These are phyloP conservation scores for Phlyctochytrium bullatum DNA, from an alignment of 192 early-diverging fungal genomes.

Conservation along the genomic window DNA sequence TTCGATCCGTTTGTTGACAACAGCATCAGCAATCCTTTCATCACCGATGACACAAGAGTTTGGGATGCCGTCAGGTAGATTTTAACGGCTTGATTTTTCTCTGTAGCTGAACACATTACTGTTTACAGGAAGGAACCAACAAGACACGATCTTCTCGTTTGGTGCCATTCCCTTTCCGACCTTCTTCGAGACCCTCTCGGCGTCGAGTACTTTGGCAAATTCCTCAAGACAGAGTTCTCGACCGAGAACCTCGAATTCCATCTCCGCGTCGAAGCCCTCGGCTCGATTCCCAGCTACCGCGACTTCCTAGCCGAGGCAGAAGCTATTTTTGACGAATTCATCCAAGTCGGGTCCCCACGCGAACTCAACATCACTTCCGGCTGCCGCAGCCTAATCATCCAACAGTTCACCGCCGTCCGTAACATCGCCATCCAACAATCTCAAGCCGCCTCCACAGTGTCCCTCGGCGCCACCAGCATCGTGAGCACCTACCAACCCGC, in stretches of 20 bases:
- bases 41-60: constrained; percentile 28
- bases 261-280: constrained; percentile 27
- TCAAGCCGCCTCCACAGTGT: not conserved
- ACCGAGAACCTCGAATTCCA: constrained; percentile 39
- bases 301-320: constrained; percentile 27
- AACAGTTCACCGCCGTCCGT: constrained; percentile 11
- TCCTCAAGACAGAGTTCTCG: constrained; percentile 29
- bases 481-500: not conserved
- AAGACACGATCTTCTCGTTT: constrained; percentile 31
- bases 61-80: constrained; percentile 21
- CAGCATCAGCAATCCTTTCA: constrained; percentile 28
- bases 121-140: constrained; percentile 22
- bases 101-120: not conserved
- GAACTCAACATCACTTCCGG: constrained; percentile 43
- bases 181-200: constrained; percentile 38
- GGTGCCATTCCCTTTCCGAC: constrained; percentile 30
- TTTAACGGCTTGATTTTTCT: not conserved
- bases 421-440: not conserved
- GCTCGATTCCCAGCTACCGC: constrained; percentile 19
- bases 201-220: constrained; percentile 28
- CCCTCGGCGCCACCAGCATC: not conserved
- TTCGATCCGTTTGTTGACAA: constrained; percentile 39
- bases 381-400: constrained; percentile 7
- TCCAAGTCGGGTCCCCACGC: constrained; percentile 31
- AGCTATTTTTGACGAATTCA: constrained; percentile 38